phyloP scores from a whole-genome alignment of 23 red algal genomes.

The Gracilaria domingensis region DNA sequence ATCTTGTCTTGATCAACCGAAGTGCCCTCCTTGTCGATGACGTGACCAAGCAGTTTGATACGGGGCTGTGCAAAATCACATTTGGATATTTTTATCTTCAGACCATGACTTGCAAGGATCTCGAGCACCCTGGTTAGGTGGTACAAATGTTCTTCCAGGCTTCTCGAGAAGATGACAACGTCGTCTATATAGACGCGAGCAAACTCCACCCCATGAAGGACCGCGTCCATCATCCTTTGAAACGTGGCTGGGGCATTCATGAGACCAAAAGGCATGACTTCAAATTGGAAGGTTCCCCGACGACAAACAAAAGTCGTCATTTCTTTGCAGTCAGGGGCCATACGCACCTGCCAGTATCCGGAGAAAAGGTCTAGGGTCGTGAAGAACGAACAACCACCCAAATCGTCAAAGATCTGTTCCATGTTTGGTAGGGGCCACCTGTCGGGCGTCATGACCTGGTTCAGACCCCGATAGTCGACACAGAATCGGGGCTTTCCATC shows the following conservation, averaged over 20 bases:
- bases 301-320: conserved; percentile 1
- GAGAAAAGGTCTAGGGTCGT: neutral
- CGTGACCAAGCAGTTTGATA: no score
- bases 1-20: no score
- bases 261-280: conserved; percentile 5
- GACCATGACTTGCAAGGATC: no score
- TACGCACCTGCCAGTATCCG: neutral
- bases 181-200: neutral
- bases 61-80: no score
- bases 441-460: no score
- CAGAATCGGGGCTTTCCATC: no score
- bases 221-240: neutral
- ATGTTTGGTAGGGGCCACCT: neutral
- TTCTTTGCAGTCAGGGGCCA: neutral
- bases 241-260: neutral
- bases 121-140: no score
- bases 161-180: neutral
- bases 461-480: no score
- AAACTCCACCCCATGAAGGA: neutral
- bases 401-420: conserved; percentile 1
- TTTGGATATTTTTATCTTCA: no score
- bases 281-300: neutral
- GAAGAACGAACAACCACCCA: neutral
- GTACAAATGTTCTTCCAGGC: neutral
- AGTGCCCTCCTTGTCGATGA: no score